phyloP scores from a whole-genome alignment of 805 yeast species.

The Brettanomyces naardenensis region DNA sequence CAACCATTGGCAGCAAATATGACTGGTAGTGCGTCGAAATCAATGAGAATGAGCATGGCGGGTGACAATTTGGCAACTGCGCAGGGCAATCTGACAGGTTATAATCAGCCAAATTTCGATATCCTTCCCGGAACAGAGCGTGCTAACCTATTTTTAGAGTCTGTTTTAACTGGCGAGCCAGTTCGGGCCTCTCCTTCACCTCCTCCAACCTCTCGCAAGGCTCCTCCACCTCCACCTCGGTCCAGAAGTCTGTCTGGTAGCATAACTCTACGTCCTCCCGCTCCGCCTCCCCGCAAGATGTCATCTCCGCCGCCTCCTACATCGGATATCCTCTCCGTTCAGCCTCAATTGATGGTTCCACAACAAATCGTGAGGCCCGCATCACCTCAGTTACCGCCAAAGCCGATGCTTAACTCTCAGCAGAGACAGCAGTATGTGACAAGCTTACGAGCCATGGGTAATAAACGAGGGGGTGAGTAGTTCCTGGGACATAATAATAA shows the following conservation, averaged over 20 bases:
- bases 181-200: neutral
- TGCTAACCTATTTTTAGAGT: constrained; percentile 16
- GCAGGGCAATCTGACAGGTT: neutral
- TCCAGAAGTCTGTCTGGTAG: constrained; percentile 6
- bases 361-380: neutral
- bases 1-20: constrained; percentile 39
- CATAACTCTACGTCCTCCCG: neutral
- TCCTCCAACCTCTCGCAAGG: constrained; percentile 3
- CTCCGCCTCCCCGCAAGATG: constrained; percentile 6
- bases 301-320: constrained; percentile 21
- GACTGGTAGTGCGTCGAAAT: constrained; percentile 50
- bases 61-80: neutral
- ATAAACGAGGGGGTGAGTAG: too few species aligned
- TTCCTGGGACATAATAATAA: too few species aligned
- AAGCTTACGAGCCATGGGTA: too few species aligned
- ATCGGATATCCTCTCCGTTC: constrained; percentile 20
- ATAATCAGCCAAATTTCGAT: neutral
- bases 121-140: constrained; percentile 2
- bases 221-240: constrained; percentile 24
- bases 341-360: constrained; percentile 9
- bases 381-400: constrained; percentile 24
- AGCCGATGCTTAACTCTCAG: constrained; percentile 20
- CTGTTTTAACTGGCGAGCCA: constrained; percentile 10
- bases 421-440: constrained; percentile 23
- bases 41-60: constrained; percentile 22